Evolutionary conservation across 192 early-diverging fungal genomes (phyloP), one percentile per base, ranked within the genome.

Genomic region (Backusella tarrabulga): DNA sequence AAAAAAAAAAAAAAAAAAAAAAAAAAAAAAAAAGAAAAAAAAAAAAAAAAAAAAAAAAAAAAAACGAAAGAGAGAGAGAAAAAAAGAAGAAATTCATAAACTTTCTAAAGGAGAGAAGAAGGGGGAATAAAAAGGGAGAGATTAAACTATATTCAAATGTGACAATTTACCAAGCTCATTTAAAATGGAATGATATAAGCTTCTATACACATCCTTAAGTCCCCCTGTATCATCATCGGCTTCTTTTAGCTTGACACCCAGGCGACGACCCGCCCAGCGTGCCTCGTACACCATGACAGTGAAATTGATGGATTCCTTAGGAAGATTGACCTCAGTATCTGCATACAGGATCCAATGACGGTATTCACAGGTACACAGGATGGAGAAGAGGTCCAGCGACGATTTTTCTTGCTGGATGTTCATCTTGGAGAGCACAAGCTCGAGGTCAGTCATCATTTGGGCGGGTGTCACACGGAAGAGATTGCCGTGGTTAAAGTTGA

Each of bases 221-320:
- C 23, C 21, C 9, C 56, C 56, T 26, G 56, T 63, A 63, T 23
- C 56, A 63, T 63, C 56, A 11, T 63, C 21, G 2, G 56, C 38
- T 60, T 79, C 78, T 35, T 79, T 79, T 34, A 79, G 38, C 21
- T 79, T 79, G 21, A 79, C 54, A 17, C 73, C 78, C 15, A 71
- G 23, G 26, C 73, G 63, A 46, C 78, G 68, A 63, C 69, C 36
- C 5, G 73, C 72, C 78, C 78, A 79, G 15, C 73, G 36, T 54
- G 73, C 78, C 34, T 79, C 73, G 46, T 79, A 75, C 2, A 79
- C 50, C 52, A 71, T 79, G 3, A 79, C 52, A 0, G 66, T 52
- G 34, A 79, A 79, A 14, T 71, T n/a, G 6, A 78, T 32, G 15
- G 54, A 21, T 26, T 60, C 72, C 34, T 60, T 12, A 4, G n/a